phyloP scores from a whole-genome alignment of 2,329 filamentous ascomycete species.

The Aspergillus felis region DNA sequence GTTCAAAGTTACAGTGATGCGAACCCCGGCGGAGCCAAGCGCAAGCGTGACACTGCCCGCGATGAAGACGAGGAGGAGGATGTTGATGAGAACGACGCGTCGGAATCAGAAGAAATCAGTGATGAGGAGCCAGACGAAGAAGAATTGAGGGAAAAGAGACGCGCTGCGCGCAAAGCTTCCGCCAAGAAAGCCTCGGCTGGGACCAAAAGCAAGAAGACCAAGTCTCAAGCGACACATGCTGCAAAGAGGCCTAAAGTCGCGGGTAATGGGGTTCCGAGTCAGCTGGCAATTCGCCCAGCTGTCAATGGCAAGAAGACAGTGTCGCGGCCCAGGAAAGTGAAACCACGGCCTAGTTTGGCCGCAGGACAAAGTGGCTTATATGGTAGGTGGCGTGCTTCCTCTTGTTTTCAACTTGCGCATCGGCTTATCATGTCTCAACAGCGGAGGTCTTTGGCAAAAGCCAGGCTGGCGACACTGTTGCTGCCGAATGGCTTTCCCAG shows the following conservation, averaged over 20 bases:
- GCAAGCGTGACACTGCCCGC: conserved; percentile 45
- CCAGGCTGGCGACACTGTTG: conserved; percentile 53
- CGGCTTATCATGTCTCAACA: conserved; percentile 30
- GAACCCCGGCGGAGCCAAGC: conserved; percentile 40
- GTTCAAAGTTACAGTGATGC: conserved; percentile 33
- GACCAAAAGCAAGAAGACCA: conserved; percentile 36
- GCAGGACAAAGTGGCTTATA: conserved; percentile 55
- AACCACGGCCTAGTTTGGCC: conserved; percentile 49
- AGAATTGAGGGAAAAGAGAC: conserved; percentile 44
- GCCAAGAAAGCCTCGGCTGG: conserved; percentile 32
- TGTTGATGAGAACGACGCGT: conserved; percentile 28
- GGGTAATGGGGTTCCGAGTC: conserved; percentile 43
- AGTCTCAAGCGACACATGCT: conserved; percentile 26
- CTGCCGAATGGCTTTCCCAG: conserved; percentile 54
- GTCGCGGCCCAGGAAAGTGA: conserved; percentile 48
- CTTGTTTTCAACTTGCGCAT: background rate
- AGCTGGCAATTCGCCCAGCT: conserved; percentile 54
- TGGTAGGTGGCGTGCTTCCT: conserved; percentile 37
- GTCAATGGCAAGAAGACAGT: conserved; percentile 42
- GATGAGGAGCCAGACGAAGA: conserved; percentile 46
- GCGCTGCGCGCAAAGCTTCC: conserved; percentile 30
- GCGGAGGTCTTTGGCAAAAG: conserved; percentile 58
- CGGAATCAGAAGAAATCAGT: conserved; percentile 36
- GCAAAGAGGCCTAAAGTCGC: conserved; percentile 56
- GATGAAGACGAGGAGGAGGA: conserved; percentile 31